These are phyloP conservation scores for Aspergillus transmontanensis DNA, from an alignment of 2,329 filamentous ascomycete genomes.

Conservation along the genomic window DNA sequence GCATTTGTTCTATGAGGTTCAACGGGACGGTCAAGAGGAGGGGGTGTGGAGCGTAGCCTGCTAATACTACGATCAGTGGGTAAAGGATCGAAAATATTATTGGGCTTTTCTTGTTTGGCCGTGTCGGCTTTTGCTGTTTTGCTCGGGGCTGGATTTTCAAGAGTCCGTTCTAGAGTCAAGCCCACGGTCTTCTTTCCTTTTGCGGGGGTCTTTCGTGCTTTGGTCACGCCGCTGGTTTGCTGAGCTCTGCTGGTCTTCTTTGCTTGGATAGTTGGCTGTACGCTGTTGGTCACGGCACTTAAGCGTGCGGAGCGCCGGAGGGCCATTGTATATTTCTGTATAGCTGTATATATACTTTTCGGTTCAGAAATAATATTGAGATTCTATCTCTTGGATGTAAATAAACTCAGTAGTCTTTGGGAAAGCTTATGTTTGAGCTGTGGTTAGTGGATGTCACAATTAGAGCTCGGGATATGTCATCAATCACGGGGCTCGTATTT, in stretches of 20 bases:
- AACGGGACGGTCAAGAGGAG: slow-evolving; percentile 46
- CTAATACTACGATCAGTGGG: slow-evolving; percentile 39
- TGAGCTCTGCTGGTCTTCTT: slow-evolving; percentile 26
- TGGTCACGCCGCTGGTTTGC: slow-evolving; percentile 31
- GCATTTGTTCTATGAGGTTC: slow-evolving; percentile 53
- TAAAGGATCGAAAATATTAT: slow-evolving; percentile 30
- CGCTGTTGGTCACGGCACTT: slow-evolving; percentile 30
- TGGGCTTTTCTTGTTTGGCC: slow-evolving; percentile 32
- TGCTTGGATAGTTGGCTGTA: slow-evolving; percentile 22
- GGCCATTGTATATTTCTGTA: slow-evolving; percentile 45
- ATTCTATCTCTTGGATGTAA: neutral
- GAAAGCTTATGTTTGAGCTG: neutral
- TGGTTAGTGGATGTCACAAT: neutral
- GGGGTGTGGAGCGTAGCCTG: slow-evolving; percentile 49
- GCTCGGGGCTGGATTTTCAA: neutral
- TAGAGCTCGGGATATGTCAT: slow-evolving; percentile 10
- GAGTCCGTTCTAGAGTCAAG: slow-evolving; percentile 3
- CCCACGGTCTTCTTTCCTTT: slow-evolving; percentile 27
- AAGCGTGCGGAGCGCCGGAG: slow-evolving; percentile 56
- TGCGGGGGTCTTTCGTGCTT: slow-evolving; percentile 30
- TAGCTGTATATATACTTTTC: neutral
- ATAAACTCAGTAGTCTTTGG: neutral
- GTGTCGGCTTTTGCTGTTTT: slow-evolving; percentile 10
- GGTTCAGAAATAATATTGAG: neutral
- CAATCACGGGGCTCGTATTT: slow-evolving; percentile 4